Evolutionary conservation across 1,139 yeast species (phyloP).

Genomic region (Blastobotrys raffinosifermentans): DNA sequence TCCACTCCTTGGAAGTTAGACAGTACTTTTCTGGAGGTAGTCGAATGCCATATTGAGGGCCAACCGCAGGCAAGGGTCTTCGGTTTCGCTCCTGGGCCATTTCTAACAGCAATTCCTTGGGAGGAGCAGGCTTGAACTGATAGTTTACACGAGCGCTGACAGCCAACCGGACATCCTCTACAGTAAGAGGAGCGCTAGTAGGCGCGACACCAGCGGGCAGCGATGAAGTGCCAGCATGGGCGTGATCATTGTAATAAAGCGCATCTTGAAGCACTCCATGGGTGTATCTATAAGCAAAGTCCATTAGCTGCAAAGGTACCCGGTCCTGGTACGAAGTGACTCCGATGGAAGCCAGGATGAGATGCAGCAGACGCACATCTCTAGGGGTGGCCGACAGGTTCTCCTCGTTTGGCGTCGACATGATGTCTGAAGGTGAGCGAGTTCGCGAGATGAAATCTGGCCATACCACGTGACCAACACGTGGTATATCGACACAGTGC

Average conservation of each 20-base stretch:
- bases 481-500: too few relatives aligned
- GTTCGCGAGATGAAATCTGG: too few relatives aligned
- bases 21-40: conserved; percentile 98
- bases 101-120: conserved; percentile 83
- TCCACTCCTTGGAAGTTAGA: conserved; percentile 77
- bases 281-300: conserved; percentile 90
- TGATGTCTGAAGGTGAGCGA: too few relatives aligned
- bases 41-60: conserved; percentile 88
- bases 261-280: conserved; percentile 85
- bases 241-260: conserved; percentile 76
- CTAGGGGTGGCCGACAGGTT: conserved; percentile 58
- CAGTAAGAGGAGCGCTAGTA: conserved; percentile 52
- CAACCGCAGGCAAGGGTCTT: conserved; percentile 83
- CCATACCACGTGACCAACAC: too few relatives aligned
- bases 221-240: conserved; percentile 29
- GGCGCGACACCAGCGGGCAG: conserved; percentile 38
- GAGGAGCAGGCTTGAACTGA: conserved; percentile 94
- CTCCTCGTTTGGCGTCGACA: too few relatives aligned
- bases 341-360: conserved; percentile 90
- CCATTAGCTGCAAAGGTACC: conserved; percentile 92
- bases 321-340: conserved; percentile 90
- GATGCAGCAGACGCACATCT: conserved; percentile 83
- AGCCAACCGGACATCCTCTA: conserved; percentile 88
- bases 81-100: conserved; percentile 89
- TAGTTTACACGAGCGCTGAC: conserved; percentile 90